phyloP scores from a whole-genome alignment of 2,329 filamentous ascomycete genomes.

The Cladosporium oxysporum region DNA sequence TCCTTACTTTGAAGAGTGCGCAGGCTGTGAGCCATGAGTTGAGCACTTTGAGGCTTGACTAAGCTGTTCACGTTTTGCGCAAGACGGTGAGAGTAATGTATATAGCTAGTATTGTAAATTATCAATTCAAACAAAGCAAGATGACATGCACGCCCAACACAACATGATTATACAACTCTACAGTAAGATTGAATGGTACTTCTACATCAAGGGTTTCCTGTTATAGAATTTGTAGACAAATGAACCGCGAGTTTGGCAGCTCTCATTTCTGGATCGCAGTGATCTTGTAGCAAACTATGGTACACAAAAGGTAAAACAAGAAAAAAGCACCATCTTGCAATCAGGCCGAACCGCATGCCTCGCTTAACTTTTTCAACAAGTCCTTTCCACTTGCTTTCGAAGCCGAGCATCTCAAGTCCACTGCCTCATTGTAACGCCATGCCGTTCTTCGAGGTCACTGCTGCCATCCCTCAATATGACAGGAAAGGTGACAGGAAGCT shows the following conservation, averaged over 20 bases:
- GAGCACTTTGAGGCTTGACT: slow-evolving; percentile 41
- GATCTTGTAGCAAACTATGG: background rate
- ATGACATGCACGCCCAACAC: background rate
- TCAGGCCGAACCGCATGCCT: background rate
- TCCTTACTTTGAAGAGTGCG: slow-evolving; percentile 72
- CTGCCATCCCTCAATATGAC: background rate
- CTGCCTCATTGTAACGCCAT: background rate
- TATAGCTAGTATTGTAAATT: background rate
- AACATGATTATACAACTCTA: background rate
- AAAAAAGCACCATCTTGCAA: background rate
- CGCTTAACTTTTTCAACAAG: background rate
- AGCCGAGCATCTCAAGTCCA: background rate
- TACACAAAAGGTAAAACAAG: background rate
- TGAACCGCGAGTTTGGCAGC: background rate
- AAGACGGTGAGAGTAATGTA: background rate
- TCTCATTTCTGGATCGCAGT: background rate
- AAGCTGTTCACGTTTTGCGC: background rate
- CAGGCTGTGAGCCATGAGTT: slow-evolving; percentile 70
- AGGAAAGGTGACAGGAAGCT: background rate
- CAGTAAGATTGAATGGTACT: background rate
- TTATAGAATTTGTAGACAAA: background rate
- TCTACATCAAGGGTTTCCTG: background rate
- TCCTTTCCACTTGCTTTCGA: background rate
- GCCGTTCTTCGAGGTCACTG: background rate
- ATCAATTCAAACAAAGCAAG: background rate